Percentiles rank a stretch among this genome's conserved stretches.
These are phyloP conservation scores for Aureobasidium lini DNA, from an alignment of 2,329 filamentous ascomycete genomes.

Conservation along the genomic window DNA sequence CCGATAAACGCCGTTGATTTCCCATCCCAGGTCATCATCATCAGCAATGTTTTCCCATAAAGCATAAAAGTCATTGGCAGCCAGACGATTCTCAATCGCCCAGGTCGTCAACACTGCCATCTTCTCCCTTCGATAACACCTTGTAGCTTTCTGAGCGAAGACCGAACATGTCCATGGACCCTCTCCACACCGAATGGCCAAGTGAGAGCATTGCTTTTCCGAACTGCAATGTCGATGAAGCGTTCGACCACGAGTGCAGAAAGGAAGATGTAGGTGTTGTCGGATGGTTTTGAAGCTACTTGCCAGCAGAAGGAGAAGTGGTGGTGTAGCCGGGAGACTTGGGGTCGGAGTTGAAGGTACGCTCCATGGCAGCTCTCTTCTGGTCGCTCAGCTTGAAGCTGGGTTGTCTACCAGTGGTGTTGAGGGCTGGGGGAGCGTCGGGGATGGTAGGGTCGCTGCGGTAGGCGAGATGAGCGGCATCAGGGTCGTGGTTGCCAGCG, in stretches of 20 bases:
- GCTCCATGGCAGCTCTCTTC: slow-evolving; percentile 25
- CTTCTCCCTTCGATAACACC: background rate
- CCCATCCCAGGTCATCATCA: background rate
- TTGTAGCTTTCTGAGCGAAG: background rate
- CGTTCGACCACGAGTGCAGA: slow-evolving; percentile 1
- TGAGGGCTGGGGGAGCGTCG: slow-evolving; percentile 16
- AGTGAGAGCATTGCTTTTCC: background rate
- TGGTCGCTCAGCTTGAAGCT: slow-evolving; percentile 26
- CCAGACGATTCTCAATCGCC: background rate
- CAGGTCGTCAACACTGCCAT: background rate
- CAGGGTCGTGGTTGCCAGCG: slow-evolving; percentile 1
- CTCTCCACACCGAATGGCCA: background rate
- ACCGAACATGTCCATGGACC: background rate
- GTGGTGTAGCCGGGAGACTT: slow-evolving; percentile 10
- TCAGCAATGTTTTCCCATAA: background rate
- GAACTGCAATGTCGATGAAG: slow-evolving; percentile 1
- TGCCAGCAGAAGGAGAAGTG: background rate
- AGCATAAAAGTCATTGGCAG: background rate
- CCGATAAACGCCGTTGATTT: background rate
- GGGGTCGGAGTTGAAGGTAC: slow-evolving; percentile 18
- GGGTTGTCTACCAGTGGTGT: slow-evolving; percentile 17
- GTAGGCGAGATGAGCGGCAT: slow-evolving; percentile 1
- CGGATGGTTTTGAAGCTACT: background rate
- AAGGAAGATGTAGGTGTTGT: background rate
- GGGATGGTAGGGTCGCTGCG: slow-evolving; percentile 8